These are phyloP conservation scores for Aspergillus fumigatus DNA, from an alignment of 2,329 filamentous ascomycete species.

Conservation along the genomic window DNA sequence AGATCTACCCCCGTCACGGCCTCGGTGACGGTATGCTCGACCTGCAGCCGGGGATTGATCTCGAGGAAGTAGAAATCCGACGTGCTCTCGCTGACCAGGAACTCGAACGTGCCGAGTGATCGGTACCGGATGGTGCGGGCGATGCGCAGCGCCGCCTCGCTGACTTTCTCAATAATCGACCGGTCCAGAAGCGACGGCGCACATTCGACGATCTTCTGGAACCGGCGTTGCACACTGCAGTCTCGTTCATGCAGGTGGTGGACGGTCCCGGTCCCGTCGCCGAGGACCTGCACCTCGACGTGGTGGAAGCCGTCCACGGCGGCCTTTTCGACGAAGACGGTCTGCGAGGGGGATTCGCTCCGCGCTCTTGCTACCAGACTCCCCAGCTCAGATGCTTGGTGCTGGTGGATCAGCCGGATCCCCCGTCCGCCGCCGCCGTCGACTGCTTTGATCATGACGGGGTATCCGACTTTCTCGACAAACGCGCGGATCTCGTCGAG, in stretches of 20 bases:
- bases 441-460: constrained; percentile 61
- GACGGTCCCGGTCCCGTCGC: constrained; percentile 48
- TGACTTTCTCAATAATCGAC: constrained; percentile 44
- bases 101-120: constrained; percentile 62
- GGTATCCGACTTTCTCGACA: constrained; percentile 52
- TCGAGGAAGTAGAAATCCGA: constrained; percentile 56
- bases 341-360: constrained; percentile 55
- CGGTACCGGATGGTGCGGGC: constrained; percentile 47
- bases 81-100: constrained; percentile 50
- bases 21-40: constrained; percentile 61
- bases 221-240: constrained; percentile 56
- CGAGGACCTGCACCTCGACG: constrained; percentile 58
- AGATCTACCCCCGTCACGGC: constrained; percentile 51
- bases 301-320: constrained; percentile 59
- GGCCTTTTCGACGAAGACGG: constrained; percentile 59
- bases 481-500: constrained; percentile 48
- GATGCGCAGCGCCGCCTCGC: constrained; percentile 48
- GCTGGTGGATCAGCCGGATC: constrained; percentile 50
- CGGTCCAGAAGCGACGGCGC: constrained; percentile 54
- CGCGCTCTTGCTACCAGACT: constrained; percentile 48
- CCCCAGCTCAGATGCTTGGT: constrained; percentile 40
- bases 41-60: constrained; percentile 57
- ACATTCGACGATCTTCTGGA: constrained; percentile 59
- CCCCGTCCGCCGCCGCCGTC: constrained; percentile 60
- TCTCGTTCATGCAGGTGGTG: constrained; percentile 58